Base-by-base conservation (phyloP, 352 stramenopile genomes). In the Saprolegnia parasitica region DNA sequence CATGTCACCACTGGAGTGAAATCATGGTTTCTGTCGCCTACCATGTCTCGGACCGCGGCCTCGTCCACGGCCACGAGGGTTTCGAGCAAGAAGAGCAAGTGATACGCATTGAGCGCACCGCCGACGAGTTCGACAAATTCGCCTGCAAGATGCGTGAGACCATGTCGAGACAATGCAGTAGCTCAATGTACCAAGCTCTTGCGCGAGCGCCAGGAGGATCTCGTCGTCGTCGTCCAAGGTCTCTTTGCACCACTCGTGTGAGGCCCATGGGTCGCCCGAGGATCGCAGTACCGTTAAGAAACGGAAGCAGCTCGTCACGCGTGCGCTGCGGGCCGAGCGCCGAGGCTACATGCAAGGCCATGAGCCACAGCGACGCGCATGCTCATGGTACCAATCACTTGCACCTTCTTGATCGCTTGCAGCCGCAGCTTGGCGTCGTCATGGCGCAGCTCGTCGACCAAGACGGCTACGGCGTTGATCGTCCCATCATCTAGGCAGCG, bases 201-300 rank as follows among this genome's bases (percentile, higher is more conserved):
- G 91, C 6, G 94, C 93, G 81, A 98, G 96, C 45, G 95, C 92
- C 56, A 98, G 74, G 54, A 99, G 77, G 37, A 99, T 95, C 75
- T 99, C 96, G 77, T 99, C 97, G 73, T 99, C 96, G 68, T 99
- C 97, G 72, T 99, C 97, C 20, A 98, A 86, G 18, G 88, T 97
- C 70, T 99, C 97, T 93, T 50, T 71, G 26, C 50, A 56, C 68
- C 37, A 56, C 73, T 18, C 11, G 52, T 70, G 23, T 26, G 6
- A 8, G 65, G n/a, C 16, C 47, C 37, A 63, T 40, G n/a, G 57
- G 15, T 32, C 20, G 40, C 4, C 37, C 2, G 26, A 42, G 37
- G 8, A 56, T 58, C 20, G 6, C 65, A 76, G 60, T 73, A 95
- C 89, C 90, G 70, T 96, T 96, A 42, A 99, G 79, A 73, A 99